Evolutionary conservation across 257 asterid species (phyloP).

Genomic region (Solanum neorickii): DNA sequence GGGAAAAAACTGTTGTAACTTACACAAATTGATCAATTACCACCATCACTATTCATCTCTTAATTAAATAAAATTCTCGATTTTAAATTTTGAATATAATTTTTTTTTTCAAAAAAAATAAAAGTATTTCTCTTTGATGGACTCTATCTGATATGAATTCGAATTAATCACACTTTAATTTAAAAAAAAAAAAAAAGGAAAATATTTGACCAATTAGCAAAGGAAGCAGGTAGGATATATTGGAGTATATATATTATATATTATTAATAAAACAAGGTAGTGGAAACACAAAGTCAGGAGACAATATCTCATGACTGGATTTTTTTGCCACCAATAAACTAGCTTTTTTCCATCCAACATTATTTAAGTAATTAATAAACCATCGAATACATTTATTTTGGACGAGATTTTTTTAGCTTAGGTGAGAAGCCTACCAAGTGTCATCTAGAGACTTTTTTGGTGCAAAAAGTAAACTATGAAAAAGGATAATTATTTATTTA

Average conservation of each 20-base stretch:
- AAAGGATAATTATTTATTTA: no score
- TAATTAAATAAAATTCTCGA: no score
- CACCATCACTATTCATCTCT: no score
- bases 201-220: background rate
- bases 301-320: slow-evolving; percentile 13
- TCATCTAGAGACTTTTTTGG: background rate
- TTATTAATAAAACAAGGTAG: background rate
- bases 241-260: background rate
- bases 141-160: rapidly evolving
- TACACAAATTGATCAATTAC: background rate
- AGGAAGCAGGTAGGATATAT: background rate
- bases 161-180: no score
- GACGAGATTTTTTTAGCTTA: background rate
- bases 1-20: background rate
- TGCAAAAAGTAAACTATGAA: background rate
- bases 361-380: background rate
- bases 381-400: background rate
- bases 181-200: rapidly evolving
- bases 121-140: no score
- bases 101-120: no score
- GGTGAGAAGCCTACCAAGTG: background rate
- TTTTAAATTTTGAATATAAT: no score
- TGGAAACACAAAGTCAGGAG: slow-evolving; percentile 10
- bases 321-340: background rate
- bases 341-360: background rate